Conservation (phyloP, 306 rosid species). For the Corylus americana region DNA sequence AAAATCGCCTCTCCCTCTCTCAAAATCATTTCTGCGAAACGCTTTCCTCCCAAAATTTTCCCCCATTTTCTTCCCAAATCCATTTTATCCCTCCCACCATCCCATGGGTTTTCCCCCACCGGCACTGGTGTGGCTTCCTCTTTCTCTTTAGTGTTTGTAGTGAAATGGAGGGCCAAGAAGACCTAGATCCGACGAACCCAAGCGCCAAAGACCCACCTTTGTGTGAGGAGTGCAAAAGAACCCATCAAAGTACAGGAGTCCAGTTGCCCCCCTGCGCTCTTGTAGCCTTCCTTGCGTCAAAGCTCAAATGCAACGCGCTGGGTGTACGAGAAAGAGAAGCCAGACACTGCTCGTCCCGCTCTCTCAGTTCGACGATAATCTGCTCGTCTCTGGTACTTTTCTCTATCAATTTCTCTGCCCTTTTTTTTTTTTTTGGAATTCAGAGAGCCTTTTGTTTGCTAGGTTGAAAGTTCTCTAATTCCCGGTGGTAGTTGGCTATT, state of each 20-base stretch:
- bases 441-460: too few species aligned
- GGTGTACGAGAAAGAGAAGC: constrained; percentile 74
- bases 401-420: neutral
- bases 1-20: too few species aligned
- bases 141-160: neutral
- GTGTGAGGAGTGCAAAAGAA: constrained; percentile 78
- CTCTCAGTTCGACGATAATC: constrained; percentile 65
- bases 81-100: too few species aligned
- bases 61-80: too few species aligned
- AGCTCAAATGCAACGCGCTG: constrained; percentile 67
- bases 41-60: too few species aligned
- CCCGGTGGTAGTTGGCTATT: too few species aligned
- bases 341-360: constrained; percentile 67
- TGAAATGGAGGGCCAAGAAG: constrained; percentile 34
- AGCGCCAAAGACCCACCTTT: constrained; percentile 4
- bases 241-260: constrained; percentile 76
- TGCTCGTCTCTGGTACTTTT: constrained; percentile 66
- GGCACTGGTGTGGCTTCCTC: neutral
- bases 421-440: too few species aligned
- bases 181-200: constrained; percentile 20
- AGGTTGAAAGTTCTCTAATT: too few species aligned
- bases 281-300: constrained; percentile 85
- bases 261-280: constrained; percentile 74
- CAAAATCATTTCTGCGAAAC: too few species aligned
- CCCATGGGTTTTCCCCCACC: neutral